Base-by-base conservation (phyloP, 1,284 basidiomycete genomes). In the Crucibulum parvulum region DNA sequence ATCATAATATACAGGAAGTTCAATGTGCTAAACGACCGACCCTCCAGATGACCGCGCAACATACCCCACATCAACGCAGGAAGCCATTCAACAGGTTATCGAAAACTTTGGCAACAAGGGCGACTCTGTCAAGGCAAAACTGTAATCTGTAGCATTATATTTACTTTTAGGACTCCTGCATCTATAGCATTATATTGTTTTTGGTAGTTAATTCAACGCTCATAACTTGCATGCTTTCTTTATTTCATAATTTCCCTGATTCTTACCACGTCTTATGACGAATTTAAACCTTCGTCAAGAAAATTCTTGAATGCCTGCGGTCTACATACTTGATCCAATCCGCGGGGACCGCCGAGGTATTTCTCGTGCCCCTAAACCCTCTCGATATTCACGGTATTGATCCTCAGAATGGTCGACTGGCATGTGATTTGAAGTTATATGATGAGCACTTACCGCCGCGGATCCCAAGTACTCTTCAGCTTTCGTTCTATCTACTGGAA, bases 51-150 rank as follows among this genome's bases (percentile, higher is more conserved):
- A 86, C 3, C 87, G 90, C 39, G 86, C 93, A 10, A 95, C 92
- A 10, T 78, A 96, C 76, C 96, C 95, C 1, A 70, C 84, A 11
- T 86, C 88, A 8, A 84, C 87, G 6, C 77, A 84, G 52, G 94
- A 97, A 73, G 86, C 92, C 37, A 82, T 95, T 68, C 82, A 88
- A 73, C 87, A 91, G 78, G 87, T 96, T 64, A 83, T 95, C 58
- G 89, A 83, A 53, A 96, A 98, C 83, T 92, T 96, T 72, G 83
- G 81, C 41, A 95, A 95, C 72, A 84, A 84, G 50, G 77, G 72
- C 11, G 77, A 72, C 36, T 62, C 61, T 13, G 67, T 71, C 37
- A 87, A 85, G 73, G 75, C 86, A 18, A 87, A 85, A 66, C 60
- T 87, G 66, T 87, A 79, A 67, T 57, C 56, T 63, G 51, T 15